Conservation (phyloP, 208 protist genomes). For the Crithidia expoeki region DNA sequence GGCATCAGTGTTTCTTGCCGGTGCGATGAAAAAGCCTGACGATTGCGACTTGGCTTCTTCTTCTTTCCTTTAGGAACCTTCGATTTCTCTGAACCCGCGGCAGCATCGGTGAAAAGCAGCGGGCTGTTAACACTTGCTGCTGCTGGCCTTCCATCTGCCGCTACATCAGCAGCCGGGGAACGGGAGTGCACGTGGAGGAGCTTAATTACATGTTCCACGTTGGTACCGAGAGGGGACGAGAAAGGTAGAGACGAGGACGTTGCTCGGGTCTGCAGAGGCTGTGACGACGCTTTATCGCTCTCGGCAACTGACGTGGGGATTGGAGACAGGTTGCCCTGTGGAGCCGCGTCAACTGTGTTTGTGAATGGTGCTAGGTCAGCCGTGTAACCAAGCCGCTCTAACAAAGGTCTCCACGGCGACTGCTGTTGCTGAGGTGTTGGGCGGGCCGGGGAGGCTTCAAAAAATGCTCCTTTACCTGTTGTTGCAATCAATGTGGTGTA, state of each 20-base stretch:
- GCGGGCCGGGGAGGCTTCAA: too few relatives aligned
- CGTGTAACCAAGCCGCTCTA: slow-evolving; percentile 4
- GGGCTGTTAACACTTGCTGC: background rate
- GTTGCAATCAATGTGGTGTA: background rate
- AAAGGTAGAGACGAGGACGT: background rate
- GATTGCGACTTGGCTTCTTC: background rate
- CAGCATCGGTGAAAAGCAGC: background rate
- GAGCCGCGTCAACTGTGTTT: too few relatives aligned
- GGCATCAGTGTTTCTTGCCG: background rate
- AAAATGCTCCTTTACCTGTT: too few relatives aligned
- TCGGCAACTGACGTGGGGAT: too few relatives aligned
- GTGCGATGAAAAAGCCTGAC: background rate
- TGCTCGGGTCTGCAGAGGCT: too few relatives aligned
- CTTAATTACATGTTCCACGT: background rate
- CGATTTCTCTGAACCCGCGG: too few relatives aligned
- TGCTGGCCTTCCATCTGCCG: background rate
- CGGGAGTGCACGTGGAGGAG: slow-evolving; percentile 1
- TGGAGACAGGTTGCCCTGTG: too few relatives aligned
- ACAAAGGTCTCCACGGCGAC: slow-evolving; percentile 3
- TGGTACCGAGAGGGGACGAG: background rate
- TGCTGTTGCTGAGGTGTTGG: background rate
- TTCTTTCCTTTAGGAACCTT: too few relatives aligned
- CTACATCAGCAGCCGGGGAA: background rate
- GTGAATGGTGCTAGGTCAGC: background rate
- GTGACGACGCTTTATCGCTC: too few relatives aligned